These are phyloP conservation scores for Pharnaceum exiguum DNA, from an alignment of 148 eudicot species.

Conservation along the genomic window DNA sequence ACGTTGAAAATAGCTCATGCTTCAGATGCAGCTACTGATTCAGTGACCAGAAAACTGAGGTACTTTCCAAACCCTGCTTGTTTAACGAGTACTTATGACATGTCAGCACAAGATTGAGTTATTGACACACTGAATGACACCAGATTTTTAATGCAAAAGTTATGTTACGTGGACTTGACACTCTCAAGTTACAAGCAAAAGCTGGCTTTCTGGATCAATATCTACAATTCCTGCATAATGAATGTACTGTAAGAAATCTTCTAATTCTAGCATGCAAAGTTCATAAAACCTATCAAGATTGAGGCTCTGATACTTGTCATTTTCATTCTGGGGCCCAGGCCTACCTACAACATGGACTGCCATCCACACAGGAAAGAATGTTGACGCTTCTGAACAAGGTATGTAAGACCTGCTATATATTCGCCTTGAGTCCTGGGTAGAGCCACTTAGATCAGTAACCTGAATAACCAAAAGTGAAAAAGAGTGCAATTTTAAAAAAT, in stretches of 20 bases:
- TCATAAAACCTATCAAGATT: neutral
- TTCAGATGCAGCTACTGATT: constrained; percentile 43
- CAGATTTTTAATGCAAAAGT: constrained; percentile 64
- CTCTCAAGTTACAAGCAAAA: constrained; percentile 73
- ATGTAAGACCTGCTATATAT: neutral
- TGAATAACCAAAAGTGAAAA: neutral
- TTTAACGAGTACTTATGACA: neutral
- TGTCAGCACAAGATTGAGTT: too few species aligned
- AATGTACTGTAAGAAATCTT: constrained; percentile 78
- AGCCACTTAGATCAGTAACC: constrained; percentile 5
- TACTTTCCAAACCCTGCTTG: constrained; percentile 11
- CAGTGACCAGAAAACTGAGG: constrained; percentile 56
- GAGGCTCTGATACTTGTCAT: constrained; percentile 6
- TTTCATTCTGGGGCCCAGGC: constrained; percentile 40
- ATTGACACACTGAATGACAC: neutral
- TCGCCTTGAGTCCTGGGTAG: constrained; percentile 3
- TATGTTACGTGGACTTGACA: constrained; percentile 62
- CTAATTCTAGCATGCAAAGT: constrained; percentile 17
- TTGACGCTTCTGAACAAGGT: constrained; percentile 77
- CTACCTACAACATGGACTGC: constrained; percentile 78
- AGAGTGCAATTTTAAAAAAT: neutral
- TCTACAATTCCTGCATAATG: constrained; percentile 89
- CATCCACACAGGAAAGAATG: constrained; percentile 72
- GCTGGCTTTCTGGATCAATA: constrained; percentile 95
- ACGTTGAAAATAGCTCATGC: constrained; percentile 36